Base-by-base conservation (phyloP, 208 protist species). In the Crithidia thermophila region DNA sequence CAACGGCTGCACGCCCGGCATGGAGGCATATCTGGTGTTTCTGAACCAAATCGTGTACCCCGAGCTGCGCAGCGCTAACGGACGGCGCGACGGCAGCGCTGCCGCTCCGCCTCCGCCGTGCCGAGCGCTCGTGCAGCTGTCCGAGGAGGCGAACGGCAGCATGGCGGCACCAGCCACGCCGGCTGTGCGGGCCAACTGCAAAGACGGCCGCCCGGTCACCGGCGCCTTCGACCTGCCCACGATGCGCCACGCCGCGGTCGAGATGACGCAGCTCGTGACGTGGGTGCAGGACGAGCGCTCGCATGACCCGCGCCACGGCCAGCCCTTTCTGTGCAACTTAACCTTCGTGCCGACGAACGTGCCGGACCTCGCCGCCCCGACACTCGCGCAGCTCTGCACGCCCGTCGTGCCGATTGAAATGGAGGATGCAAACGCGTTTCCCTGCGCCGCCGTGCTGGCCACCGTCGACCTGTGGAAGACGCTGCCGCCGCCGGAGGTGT, bases 21-120 rank as follows among this genome's bases (percentile, higher is more conserved):
- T 93, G 51, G 57, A 71, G 66, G 71, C 71, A 4, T 75, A 85
- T 28, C 42, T 90, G 30, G 77, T 93, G 43, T 72, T 77, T 42
- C 58, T 82, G 0, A 39, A 72, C 49, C 53, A 70, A 11, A 63
- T 68, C 11, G 53, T 67, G 28, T 67, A 71, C 40, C 11, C 65
- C 0, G 42, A 67, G 7, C 10, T 8, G 34, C 30, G 23, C n/a
- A 27, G 43, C 20, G 27, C 0, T 43, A 50, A 39, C 37, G 27
- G 37, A 3, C 39, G 59, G 5, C 4, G 30, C 23, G 46, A 40
- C 34, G 25, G 28, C 0, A 23, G 28, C 0, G 33, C 18, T 43
- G 30, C 63, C 0, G 1, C 67, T 40, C 6, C 68, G 4, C 42
- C 68, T 25, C 57, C 61, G 50, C 21, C 51, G 30, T 65, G 45